Base-by-base conservation (phyloP, 1,284 basidiomycete species). In the Kwoniella shivajii region DNA sequence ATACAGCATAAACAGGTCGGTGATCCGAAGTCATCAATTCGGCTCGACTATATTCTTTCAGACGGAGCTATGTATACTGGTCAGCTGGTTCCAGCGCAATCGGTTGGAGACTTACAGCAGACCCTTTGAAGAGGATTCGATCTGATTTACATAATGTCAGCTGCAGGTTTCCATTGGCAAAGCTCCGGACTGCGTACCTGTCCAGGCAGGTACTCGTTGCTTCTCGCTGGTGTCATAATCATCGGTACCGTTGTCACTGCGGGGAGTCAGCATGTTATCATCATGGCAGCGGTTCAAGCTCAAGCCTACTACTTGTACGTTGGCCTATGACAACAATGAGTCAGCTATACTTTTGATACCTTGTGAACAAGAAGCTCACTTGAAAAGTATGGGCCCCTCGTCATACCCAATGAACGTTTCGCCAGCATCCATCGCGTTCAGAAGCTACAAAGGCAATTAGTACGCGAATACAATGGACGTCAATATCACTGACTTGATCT, bases 171-270 rank as follows among this genome's bases (percentile, higher is more conserved):
- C n/a, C 31, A 38, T 22, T 24, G 18, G 18, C 14, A 59, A 24
- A 27, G 4, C 22, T 9, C 24, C 11, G 6, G 27, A 11, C 18
- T 18, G 54, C 82, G 54, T 58, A 91, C 90, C 91, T 68, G 93
- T 99, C 94, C 95, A 99, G 7, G 95, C 92, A 1, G 96, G 96
- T 71, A 97, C 89, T 6, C 96, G 85, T 82, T 88, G 85, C 80
- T 99, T 99, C 76, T 99, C 96, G 63, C 91, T 91, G 3, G 92
- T 89, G 74, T 99, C 96, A 75, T 98, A 99, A 45, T 82, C 82
- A 63, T 95, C 88, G 7, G 91, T 79, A 4, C 80, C 79, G 43
- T 81, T 78, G 60, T 81, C 79, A 59, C 72, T 74, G 37, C n/a
- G 3, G 14, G 18, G 47, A 29, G 48, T 54, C 16, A 63, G 50